Evolutionary conservation across 345 rosid species (phyloP).

Genomic region (Citropsis articulata): DNA sequence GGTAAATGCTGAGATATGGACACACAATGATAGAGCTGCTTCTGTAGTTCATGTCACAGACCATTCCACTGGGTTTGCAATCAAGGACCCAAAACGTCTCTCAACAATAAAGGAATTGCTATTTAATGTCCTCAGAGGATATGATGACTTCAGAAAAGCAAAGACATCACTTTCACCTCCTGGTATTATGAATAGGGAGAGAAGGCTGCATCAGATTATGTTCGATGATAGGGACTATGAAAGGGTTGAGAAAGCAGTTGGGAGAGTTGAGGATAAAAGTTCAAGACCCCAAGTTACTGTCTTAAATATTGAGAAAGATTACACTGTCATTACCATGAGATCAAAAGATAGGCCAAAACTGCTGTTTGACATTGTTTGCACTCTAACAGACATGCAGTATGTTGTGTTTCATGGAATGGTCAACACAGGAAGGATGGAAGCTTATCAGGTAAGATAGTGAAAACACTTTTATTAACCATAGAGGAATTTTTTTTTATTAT

Average conservation of each 20-base stretch:
- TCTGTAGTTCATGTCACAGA: constrained; percentile 83
- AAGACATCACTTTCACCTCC: constrained; percentile 63
- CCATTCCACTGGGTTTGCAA: constrained; percentile 50
- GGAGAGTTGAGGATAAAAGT: constrained; percentile 32
- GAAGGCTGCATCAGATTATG: constrained; percentile 95
- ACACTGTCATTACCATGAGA: constrained; percentile 77
- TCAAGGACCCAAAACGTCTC: constrained; percentile 63
- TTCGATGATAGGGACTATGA: constrained; percentile 90
- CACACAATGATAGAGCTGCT: constrained; percentile 92
- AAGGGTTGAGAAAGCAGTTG: constrained; percentile 43
- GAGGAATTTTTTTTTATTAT: neutral
- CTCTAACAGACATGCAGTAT: constrained; percentile 92
- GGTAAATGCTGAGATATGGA: constrained; percentile 89
- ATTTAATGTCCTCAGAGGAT: constrained; percentile 60
- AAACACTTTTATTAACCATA: neutral
- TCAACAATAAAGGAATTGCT: constrained; percentile 59
- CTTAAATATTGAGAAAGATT: constrained; percentile 73
- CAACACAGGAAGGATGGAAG: constrained; percentile 58
- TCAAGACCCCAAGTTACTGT: constrained; percentile 64
- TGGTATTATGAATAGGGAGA: constrained; percentile 54
- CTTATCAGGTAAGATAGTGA: constrained; percentile 68
- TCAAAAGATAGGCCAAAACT: constrained; percentile 82
- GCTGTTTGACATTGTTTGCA: constrained; percentile 83
- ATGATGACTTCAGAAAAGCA: constrained; percentile 55
- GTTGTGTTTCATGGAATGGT: constrained; percentile 92